These are phyloP conservation scores for Bipolaris gigantea DNA, from an alignment of 2,329 filamentous ascomycete genomes.

Conservation along the genomic window DNA sequence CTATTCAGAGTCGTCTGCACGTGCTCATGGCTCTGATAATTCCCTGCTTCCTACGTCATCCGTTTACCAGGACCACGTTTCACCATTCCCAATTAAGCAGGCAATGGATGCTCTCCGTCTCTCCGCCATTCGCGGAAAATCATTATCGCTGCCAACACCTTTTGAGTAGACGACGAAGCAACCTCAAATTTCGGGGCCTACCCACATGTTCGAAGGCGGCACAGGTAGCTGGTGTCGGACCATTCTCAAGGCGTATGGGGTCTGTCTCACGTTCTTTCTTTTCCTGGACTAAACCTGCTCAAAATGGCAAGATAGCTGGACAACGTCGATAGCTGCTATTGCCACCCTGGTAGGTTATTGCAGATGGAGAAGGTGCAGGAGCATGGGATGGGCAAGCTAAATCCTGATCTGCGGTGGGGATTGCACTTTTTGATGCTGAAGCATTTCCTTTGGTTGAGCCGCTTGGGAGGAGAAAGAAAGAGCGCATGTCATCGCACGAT, in stretches of 20 bases:
- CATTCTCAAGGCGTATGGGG: slow-evolving; percentile 8
- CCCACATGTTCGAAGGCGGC: background rate
- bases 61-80: slow-evolving; percentile 6
- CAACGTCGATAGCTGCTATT: slow-evolving; percentile 27
- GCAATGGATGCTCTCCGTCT: slow-evolving; percentile 3
- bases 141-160: background rate
- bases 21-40: background rate
- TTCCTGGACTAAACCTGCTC: slow-evolving; percentile 12
- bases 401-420: slow-evolving; percentile 5
- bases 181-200: slow-evolving; percentile 4
- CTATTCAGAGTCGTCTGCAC: background rate
- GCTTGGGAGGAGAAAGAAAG: background rate
- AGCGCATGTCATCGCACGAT: background rate
- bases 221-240: slow-evolving; percentile 10
- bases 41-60: background rate
- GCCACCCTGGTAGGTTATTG: slow-evolving; percentile 24
- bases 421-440: slow-evolving; percentile 9
- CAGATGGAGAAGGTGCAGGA: background rate
- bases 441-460: background rate
- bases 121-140: slow-evolving; percentile 14
- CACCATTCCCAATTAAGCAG: slow-evolving; percentile 8
- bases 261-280: slow-evolving; percentile 11
- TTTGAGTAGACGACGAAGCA: background rate
- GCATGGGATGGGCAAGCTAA: background rate
- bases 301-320: slow-evolving; percentile 11